Evolutionary conservation across 257 asterid species (phyloP).

Genomic region (Solanum dulcamara): DNA sequence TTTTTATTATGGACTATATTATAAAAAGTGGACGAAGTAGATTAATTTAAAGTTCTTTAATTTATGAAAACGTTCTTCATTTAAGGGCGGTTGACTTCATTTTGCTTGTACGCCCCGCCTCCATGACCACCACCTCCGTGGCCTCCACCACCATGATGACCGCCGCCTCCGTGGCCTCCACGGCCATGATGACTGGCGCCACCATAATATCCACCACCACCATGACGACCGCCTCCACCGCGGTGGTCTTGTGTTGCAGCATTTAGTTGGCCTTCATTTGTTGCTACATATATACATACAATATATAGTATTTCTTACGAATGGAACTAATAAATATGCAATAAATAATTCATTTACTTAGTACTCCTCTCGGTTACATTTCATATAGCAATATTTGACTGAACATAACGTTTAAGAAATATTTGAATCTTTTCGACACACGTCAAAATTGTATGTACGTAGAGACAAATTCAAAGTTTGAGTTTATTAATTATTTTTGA

Average conservation of each 20-base stretch:
- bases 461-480: neutral
- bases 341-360: too few species aligned
- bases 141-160: too few species aligned
- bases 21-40: too few species aligned
- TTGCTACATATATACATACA: neutral
- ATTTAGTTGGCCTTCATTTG: neutral
- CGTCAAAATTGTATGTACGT: neutral
- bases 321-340: neutral
- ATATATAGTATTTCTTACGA: neutral
- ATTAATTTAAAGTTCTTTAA: too few species aligned
- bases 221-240: neutral
- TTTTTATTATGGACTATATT: too few species aligned
- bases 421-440: fast-evolving
- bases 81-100: too few species aligned
- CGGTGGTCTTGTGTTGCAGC: neutral
- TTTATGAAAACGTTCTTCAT: too few species aligned
- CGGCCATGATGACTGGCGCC: too few species aligned
- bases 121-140: too few species aligned
- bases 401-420: neutral
- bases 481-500: neutral
- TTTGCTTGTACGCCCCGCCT: too few species aligned
- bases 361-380: neutral
- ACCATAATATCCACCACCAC: neutral
- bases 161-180: neutral
- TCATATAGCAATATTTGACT: neutral